These are phyloP conservation scores for Brasenia schreberi DNA, from an alignment of 164 flowering plant genomes.

Conservation along the genomic window DNA sequence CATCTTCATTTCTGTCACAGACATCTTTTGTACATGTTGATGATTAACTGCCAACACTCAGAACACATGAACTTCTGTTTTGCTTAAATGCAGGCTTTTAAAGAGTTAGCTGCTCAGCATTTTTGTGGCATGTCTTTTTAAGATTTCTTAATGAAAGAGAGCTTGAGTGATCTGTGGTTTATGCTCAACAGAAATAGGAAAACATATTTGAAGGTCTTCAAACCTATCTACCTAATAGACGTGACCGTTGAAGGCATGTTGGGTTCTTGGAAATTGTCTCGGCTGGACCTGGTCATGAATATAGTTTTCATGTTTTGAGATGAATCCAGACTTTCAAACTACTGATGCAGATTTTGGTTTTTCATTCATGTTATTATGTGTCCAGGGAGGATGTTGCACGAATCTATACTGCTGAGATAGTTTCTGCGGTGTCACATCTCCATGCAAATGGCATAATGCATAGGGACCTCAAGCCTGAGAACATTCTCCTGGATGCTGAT, in stretches of 20 bases:
- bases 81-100: too few relatives aligned
- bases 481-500: conserved; percentile 66
- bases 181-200: too few relatives aligned
- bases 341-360: background rate
- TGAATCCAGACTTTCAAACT: background rate
- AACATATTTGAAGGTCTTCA: too few relatives aligned
- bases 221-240: too few relatives aligned
- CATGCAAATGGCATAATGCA: conserved; percentile 83
- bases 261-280: too few relatives aligned
- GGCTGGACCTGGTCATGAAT: too few relatives aligned
- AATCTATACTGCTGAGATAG: conserved; percentile 70
- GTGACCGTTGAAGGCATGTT: too few relatives aligned
- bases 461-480: conserved; percentile 87
- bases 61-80: too few relatives aligned
- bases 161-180: background rate
- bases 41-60: too few relatives aligned
- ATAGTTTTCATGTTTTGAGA: background rate
- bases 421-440: conserved; percentile 75
- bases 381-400: conserved; percentile 76
- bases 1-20: too few relatives aligned
- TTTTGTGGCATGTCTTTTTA: background rate
- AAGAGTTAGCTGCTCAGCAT: too few relatives aligned
- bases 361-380: conserved; percentile 2
- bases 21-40: too few relatives aligned
- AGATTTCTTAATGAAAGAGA: background rate